These are phyloP conservation scores for Populus simonii DNA, from an alignment of 345 rosid species.

Conservation along the genomic window DNA sequence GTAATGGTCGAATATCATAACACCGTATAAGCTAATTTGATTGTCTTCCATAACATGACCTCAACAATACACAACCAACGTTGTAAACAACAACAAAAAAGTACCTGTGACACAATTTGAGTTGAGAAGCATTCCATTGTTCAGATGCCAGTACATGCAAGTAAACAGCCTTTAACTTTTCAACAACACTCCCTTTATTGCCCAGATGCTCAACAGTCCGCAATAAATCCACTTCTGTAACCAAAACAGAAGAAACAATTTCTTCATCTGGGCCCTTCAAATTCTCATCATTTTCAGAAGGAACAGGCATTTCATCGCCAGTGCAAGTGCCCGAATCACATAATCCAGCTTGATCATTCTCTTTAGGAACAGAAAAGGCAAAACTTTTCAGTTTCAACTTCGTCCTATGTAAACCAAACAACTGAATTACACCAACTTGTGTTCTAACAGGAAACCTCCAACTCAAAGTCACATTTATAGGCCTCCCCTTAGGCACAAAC, in stretches of 20 bases:
- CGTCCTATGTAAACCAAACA: constrained; percentile 12
- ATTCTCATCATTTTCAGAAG: constrained; percentile 23
- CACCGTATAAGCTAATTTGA: not conserved
- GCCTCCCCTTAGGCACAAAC: constrained; percentile 22
- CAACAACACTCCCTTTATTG: constrained; percentile 34
- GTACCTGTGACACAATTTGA: constrained; percentile 55
- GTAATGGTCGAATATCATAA: not conserved
- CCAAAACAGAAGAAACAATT: constrained; percentile 18
- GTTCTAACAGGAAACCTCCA: constrained; percentile 10
- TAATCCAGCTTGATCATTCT: constrained; percentile 29
- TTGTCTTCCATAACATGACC: too few species aligned
- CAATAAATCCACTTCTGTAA: constrained; percentile 25
- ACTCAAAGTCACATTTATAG: constrained; percentile 7
- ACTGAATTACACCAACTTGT: constrained; percentile 10
- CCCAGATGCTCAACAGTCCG: constrained; percentile 19
- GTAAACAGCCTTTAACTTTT: constrained; percentile 50
- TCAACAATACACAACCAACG: too few species aligned
- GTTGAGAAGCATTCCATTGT: constrained; percentile 57
- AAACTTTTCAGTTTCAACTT: constrained; percentile 19
- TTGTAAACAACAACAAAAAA: not conserved
- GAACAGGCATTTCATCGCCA: constrained; percentile 18
- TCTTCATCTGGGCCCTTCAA: constrained; percentile 22
- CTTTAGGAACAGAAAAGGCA: constrained; percentile 23
- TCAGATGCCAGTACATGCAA: constrained; percentile 65
- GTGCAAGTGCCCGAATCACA: constrained; percentile 23